These are phyloP conservation scores for Aurantiochytrium sp. DNA, from an alignment of 108 stramenopile genomes.

Conservation along the genomic window DNA sequence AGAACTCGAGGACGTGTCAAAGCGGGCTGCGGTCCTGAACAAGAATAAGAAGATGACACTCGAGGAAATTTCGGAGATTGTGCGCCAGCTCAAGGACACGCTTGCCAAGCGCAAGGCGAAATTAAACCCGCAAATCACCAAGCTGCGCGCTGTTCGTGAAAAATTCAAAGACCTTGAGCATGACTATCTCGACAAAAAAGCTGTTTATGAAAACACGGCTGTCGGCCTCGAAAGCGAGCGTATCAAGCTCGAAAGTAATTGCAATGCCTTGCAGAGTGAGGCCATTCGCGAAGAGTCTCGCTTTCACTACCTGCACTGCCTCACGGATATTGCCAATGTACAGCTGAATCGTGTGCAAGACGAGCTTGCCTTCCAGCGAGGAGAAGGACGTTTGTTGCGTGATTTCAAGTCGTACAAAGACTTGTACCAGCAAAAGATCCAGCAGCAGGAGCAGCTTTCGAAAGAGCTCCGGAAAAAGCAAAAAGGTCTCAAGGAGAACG, in stretches of 20 bases:
- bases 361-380: conserved; percentile 43
- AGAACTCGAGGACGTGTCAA: conserved; percentile 46
- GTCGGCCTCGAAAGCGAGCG: conserved; percentile 50
- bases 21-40: conserved; percentile 56
- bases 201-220: conserved; percentile 45
- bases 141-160: conserved; percentile 47
- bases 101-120: conserved; percentile 51
- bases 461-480: conserved; percentile 50
- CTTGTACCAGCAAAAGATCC: conserved; percentile 43
- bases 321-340: conserved; percentile 32
- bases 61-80: conserved; percentile 62
- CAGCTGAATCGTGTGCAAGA: conserved; percentile 40
- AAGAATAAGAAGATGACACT: conserved; percentile 56
- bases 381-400: conserved; percentile 44
- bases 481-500: conserved; percentile 35
- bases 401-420: conserved; percentile 43
- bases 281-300: conserved; percentile 22
- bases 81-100: conserved; percentile 43
- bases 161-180: conserved; percentile 44
- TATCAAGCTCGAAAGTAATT: conserved; percentile 51
- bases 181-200: conserved; percentile 43
- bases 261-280: conserved; percentile 41
- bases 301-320: conserved; percentile 35
- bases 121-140: conserved; percentile 48
- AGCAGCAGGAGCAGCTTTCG: conserved; percentile 44